These are phyloP conservation scores for Claviceps monticola DNA, from an alignment of 2,329 filamentous ascomycete genomes.

Conservation along the genomic window DNA sequence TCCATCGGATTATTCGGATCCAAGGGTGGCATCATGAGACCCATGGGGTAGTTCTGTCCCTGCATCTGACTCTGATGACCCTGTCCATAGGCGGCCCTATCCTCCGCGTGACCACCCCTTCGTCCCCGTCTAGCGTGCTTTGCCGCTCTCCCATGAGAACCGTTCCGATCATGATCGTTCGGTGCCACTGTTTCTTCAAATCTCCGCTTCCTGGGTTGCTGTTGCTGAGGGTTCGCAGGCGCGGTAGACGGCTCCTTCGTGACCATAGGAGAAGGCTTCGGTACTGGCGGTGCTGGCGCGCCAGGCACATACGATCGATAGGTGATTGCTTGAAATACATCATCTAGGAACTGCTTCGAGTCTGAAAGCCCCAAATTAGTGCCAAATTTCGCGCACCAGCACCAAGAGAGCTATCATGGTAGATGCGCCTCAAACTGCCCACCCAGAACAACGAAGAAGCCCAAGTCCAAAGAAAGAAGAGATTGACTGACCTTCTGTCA, in stretches of 20 bases:
- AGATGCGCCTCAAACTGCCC: neutral
- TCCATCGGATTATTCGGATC: slow-evolving; percentile 49
- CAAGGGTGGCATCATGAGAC: slow-evolving; percentile 25
- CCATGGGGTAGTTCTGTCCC: slow-evolving; percentile 7
- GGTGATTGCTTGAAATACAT: slow-evolving; percentile 53
- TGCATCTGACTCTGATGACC: slow-evolving; percentile 1
- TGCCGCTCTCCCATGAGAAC: slow-evolving; percentile 23
- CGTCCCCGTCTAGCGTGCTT: slow-evolving; percentile 49
- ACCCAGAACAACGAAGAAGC: neutral
- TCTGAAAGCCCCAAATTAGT: slow-evolving; percentile 12
- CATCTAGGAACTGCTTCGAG: slow-evolving; percentile 46
- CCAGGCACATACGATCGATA: slow-evolving; percentile 48
- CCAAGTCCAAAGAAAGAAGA: neutral
- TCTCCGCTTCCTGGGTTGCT: slow-evolving; percentile 18
- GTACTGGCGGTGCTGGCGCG: slow-evolving; percentile 26
- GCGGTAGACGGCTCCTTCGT: neutral
- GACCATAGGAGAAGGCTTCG: neutral
- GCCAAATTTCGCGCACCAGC: neutral
- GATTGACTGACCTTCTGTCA: slow-evolving; percentile 41
- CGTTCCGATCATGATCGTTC: neutral
- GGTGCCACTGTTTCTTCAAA: slow-evolving; percentile 17
- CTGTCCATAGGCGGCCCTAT: slow-evolving; percentile 3
- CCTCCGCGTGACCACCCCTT: slow-evolving; percentile 14
- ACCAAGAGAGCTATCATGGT: neutral
- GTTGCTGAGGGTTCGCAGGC: slow-evolving; percentile 7